Evolutionary conservation across 441 rosid species (phyloP).

Genomic region (Populus hybrid): DNA sequence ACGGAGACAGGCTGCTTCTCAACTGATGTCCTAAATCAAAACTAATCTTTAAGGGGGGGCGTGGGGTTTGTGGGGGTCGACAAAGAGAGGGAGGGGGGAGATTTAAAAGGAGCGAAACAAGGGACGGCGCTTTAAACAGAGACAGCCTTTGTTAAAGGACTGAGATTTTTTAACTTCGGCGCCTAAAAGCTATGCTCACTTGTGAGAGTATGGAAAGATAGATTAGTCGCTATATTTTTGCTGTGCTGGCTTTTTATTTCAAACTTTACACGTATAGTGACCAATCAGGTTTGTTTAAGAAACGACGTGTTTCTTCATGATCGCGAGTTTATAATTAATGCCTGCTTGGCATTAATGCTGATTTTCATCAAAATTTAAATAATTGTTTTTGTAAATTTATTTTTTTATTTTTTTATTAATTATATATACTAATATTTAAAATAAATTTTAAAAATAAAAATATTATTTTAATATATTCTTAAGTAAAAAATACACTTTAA

Average conservation of each 20-base stretch:
- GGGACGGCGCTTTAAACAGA: conserved; percentile 22
- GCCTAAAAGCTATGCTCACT: not conserved
- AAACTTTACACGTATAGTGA: conserved; percentile 25
- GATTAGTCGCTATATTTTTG: not conserved
- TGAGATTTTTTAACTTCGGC: not conserved
- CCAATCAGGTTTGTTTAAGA: conserved; percentile 26
- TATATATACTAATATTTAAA: too few species aligned
- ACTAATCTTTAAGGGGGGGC: not conserved
- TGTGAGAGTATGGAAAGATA: not conserved
- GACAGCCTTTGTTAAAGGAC: not conserved
- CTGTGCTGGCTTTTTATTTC: not conserved
- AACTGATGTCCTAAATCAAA: not conserved
- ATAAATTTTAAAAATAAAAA: too few species aligned
- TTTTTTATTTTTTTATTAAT: too few species aligned
- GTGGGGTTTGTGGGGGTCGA: not conserved
- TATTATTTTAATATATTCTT: too few species aligned
- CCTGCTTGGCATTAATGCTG: too few species aligned
- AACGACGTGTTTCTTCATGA: not conserved
- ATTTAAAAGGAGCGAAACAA: conserved; percentile 19
- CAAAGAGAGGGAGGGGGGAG: conserved; percentile 19
- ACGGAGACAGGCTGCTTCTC: not conserved
- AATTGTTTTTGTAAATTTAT: too few species aligned
- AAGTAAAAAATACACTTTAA: too few species aligned
- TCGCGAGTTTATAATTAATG: not conserved
- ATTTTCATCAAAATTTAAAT: too few species aligned